Conservation (phyloP, 257 asterid genomes). For the Solanum peruvianum region DNA sequence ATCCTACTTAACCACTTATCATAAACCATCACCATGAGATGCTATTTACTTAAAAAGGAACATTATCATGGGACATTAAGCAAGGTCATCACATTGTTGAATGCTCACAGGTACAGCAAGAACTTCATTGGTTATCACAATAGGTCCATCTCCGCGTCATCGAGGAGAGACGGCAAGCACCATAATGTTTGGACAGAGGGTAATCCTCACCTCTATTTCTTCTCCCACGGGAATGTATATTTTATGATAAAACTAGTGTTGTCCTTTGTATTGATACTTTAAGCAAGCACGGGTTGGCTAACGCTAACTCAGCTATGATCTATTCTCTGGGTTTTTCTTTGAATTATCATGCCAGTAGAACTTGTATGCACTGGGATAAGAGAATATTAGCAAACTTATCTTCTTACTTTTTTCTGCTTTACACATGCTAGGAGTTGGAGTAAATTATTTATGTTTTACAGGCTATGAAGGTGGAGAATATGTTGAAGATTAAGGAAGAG, state of each 20-base stretch:
- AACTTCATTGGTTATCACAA: conserved; percentile 70
- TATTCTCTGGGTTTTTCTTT: background rate
- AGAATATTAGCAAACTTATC: background rate
- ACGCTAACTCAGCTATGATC: background rate
- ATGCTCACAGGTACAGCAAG: conserved; percentile 65
- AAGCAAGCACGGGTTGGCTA: background rate
- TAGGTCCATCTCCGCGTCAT: conserved; percentile 87
- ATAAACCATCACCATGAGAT: background rate
- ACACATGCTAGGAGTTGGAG: background rate
- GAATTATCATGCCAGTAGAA: background rate
- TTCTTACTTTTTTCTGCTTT: background rate
- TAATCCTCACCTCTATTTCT: conserved; percentile 10
- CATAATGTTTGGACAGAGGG: conserved; percentile 87
- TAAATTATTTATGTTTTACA: conserved; percentile 10
- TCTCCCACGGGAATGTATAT: background rate
- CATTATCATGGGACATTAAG: background rate
- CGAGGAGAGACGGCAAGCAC: conserved; percentile 89
- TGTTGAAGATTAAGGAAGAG: conserved; percentile 76
- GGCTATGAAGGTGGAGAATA: conserved; percentile 95
- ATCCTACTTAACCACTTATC: background rate
- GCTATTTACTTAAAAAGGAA: background rate
- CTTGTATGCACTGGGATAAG: background rate
- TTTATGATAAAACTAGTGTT: background rate
- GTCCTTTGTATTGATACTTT: background rate
- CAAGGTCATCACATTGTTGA: conserved; percentile 1